These are phyloP conservation scores for Botrytis fragariae DNA, from an alignment of 2,329 filamentous ascomycete species.

Conservation along the genomic window DNA sequence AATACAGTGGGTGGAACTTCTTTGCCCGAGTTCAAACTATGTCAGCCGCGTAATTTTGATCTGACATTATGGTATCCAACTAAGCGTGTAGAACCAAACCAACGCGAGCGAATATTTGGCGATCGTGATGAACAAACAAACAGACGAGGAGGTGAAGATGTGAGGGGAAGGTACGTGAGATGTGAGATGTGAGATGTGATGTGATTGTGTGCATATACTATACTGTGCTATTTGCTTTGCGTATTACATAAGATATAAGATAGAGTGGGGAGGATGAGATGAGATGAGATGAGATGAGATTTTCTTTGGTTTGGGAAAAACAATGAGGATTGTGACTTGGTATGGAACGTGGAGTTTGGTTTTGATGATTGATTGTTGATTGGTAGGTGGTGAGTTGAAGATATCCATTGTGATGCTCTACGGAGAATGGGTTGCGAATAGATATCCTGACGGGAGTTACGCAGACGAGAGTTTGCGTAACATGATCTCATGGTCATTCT, in stretches of 20 bases:
- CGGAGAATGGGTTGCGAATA: background rate
- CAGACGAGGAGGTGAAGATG: background rate
- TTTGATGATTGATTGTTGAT: background rate
- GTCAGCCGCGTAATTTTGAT: background rate
- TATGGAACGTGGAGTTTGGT: background rate
- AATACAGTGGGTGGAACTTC: too few relatives aligned
- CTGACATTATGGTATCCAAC: background rate
- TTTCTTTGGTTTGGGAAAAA: background rate
- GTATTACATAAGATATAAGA: constrained; percentile 17
- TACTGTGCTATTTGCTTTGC: background rate
- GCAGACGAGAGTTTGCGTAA: background rate
- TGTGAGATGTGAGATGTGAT: background rate
- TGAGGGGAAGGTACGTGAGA: background rate
- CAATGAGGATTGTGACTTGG: background rate
- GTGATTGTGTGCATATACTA: background rate
- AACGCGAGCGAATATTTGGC: background rate
- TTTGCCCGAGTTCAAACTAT: too few relatives aligned
- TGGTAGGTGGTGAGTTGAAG: background rate
- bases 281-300: constrained; percentile 18
- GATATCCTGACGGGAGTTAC: background rate
- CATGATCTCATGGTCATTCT: background rate
- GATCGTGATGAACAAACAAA: background rate
- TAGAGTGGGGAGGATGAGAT: constrained; percentile 4
- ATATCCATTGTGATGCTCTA: background rate
- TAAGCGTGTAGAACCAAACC: background rate